Evolutionary conservation across 495 filamentous ascomycete genomes (phyloP).

Genomic region (Durotheca rogersii): DNA sequence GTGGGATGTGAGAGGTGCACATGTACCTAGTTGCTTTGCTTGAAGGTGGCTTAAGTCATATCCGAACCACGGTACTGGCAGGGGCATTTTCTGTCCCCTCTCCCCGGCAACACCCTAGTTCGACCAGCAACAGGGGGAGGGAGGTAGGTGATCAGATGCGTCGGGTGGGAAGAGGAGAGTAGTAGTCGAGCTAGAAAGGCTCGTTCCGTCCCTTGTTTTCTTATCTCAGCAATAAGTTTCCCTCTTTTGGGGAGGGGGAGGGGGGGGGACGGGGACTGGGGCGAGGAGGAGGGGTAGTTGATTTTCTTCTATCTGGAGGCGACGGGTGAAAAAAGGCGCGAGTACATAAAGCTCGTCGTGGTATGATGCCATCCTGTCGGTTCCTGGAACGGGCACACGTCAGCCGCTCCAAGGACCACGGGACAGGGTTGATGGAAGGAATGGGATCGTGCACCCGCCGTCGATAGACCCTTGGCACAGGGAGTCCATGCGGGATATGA

Average conservation of each 20-base stretch:
- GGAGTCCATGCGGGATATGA: slow-evolving; percentile 21
- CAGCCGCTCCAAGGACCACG: slow-evolving; percentile 3
- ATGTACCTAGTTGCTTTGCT: no score
- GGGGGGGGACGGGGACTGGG: neutral
- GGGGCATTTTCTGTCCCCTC: no score
- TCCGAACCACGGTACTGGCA: no score
- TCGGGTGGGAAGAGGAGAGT: neutral
- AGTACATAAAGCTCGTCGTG: no score
- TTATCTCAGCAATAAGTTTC: slow-evolving; percentile 22
- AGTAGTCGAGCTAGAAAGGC: slow-evolving; percentile 9
- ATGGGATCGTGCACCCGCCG: slow-evolving; percentile 1
- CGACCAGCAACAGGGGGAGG: no score
- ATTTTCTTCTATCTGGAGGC: no score
- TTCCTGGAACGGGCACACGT: slow-evolving; percentile 16
- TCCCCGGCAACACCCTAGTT: no score
- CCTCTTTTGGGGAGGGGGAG: slow-evolving; percentile 18
- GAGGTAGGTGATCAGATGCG: neutral
- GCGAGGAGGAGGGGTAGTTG: no score
- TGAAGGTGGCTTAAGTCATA: no score
- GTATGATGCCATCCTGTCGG: slow-evolving; percentile 24
- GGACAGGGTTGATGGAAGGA: neutral
- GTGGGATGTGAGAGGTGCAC: no score
- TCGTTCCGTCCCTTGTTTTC: slow-evolving; percentile 19
- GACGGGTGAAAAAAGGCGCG: no score
- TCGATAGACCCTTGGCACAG: slow-evolving; percentile 22